Evolutionary conservation across 225 moss, liverwort and hornwort genomes (phyloP).

Genomic region (Pseudoscleropodium purum): DNA sequence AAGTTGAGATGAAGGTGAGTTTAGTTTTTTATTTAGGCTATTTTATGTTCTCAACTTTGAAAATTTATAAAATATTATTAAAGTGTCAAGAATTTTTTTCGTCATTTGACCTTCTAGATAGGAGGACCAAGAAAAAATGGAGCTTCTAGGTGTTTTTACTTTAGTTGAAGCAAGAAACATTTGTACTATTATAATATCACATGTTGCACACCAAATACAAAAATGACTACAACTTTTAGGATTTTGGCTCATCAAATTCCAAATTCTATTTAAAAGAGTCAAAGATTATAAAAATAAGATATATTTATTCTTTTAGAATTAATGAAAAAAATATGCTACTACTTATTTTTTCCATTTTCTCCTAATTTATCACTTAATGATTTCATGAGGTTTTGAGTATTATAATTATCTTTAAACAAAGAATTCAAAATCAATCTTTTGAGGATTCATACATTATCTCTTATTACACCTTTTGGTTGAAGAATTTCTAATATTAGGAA

Average conservation of each 20-base stretch:
- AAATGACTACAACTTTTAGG: not conserved
- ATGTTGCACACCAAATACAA: not conserved
- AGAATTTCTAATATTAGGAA: no score
- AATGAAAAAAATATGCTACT: not conserved
- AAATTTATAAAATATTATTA: not conserved
- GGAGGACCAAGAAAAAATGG: not conserved
- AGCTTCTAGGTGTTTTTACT: not conserved
- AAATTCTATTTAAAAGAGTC: not conserved
- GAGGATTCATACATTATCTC: accelerated
- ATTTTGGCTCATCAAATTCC: not conserved
- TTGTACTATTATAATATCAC: not conserved
- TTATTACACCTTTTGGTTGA: not conserved
- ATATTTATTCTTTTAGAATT: not conserved
- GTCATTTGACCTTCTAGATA: not conserved
- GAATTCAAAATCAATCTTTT: not conserved
- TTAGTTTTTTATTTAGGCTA: not conserved
- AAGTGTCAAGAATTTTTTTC: not conserved
- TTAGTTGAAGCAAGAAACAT: not conserved
- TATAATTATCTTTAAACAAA: not conserved
- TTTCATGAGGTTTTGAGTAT: not conserved
- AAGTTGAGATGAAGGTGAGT: not conserved
- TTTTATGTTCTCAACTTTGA: not conserved
- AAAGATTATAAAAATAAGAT: no score
- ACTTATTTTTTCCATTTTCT: not conserved
- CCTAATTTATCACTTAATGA: not conserved